A percentile compares a stretch with the other conserved stretches of the same genome.
Evolutionary conservation across 768 basidiomycete species (phyloP).

Genomic region (Austroboletus eburneus): DNA sequence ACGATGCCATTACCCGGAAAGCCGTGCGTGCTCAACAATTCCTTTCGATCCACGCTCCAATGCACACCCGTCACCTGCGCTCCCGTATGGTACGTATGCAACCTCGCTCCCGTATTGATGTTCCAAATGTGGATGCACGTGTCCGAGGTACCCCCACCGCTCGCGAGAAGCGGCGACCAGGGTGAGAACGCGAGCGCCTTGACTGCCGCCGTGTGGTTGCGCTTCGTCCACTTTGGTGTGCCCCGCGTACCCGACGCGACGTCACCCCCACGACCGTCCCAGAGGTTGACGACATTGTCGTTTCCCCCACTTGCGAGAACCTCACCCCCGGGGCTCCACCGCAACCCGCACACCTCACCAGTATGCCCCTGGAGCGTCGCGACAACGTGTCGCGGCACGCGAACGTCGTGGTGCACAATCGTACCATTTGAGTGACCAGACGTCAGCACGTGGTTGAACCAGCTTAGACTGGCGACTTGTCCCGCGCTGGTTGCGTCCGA

Average conservation of each 20-base stretch:
- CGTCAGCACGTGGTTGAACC: constrained; percentile 82
- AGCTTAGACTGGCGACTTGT: constrained; percentile 80
- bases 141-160: constrained; percentile 94
- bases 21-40: constrained; percentile 89
- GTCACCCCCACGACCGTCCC: constrained; percentile 81
- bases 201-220: constrained; percentile 86
- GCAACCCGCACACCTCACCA: constrained; percentile 90
- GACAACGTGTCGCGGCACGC: constrained; percentile 82
- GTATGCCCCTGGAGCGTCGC: constrained; percentile 87
- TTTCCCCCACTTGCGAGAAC: constrained; percentile 93
- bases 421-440: constrained; percentile 92
- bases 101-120: constrained; percentile 83
- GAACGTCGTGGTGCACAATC: constrained; percentile 95
- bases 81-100: constrained; percentile 82
- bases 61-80: constrained; percentile 91
- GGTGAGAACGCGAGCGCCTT: constrained; percentile 96
- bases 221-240: constrained; percentile 83
- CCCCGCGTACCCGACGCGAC: constrained; percentile 43
- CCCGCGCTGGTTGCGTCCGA: constrained; percentile 33
- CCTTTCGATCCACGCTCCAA: constrained; percentile 75
- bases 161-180: constrained; percentile 88
- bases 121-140: constrained; percentile 90
- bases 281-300: constrained; percentile 97
- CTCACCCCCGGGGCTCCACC: constrained; percentile 86
- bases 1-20: constrained; percentile 85